Percentiles rank a stretch among this genome's conserved stretches.
Evolutionary conservation across 139 green algal species (phyloP).

Genomic region (Prasinococcaceae sp.): DNA sequence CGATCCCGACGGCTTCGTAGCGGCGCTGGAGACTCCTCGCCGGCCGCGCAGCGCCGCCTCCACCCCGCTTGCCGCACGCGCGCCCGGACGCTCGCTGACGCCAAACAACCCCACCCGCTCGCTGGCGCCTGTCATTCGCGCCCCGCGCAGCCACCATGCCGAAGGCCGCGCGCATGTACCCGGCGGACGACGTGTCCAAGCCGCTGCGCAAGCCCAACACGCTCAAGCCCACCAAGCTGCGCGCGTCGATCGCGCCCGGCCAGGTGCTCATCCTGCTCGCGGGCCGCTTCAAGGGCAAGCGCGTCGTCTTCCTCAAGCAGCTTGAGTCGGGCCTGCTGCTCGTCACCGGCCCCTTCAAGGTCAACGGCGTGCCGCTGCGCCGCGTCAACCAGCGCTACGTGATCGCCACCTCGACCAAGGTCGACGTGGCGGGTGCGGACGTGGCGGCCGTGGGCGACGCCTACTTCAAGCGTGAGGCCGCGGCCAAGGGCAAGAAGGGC

Average conservation of each 20-base stretch:
- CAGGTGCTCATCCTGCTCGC: constrained; percentile 94
- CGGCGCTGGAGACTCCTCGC: too few relatives aligned
- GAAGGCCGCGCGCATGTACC: constrained; percentile 76
- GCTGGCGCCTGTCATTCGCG: too few relatives aligned
- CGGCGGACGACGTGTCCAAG: constrained; percentile 76
- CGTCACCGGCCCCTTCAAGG: constrained; percentile 78
- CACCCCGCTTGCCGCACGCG: too few relatives aligned
- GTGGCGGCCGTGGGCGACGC: constrained; percentile 68
- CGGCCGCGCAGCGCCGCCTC: too few relatives aligned
- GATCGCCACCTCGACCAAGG: constrained; percentile 91
- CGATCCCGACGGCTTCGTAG: too few relatives aligned
- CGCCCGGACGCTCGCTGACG: too few relatives aligned
- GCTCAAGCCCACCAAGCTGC: constrained; percentile 72
- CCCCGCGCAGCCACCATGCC: too few relatives aligned
- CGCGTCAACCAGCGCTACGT: constrained; percentile 95
- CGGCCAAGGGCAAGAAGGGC: constrained; percentile 65
- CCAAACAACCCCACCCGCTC: too few relatives aligned
- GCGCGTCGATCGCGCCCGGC: constrained; percentile 77
- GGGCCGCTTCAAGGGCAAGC: constrained; percentile 96
- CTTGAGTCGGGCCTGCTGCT: constrained; percentile 85
- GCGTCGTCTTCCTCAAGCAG: constrained; percentile 91
- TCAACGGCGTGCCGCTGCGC: constrained; percentile 91
- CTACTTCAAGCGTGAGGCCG: constrained; percentile 68
- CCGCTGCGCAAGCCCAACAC: constrained; percentile 39
- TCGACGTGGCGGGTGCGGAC: constrained; percentile 45